Percentiles rank a stretch among this genome's conserved stretches.
These are phyloP conservation scores for Cenchrus fungigraminus DNA, from an alignment of 176 grass and related monocot species.

Conservation along the genomic window DNA sequence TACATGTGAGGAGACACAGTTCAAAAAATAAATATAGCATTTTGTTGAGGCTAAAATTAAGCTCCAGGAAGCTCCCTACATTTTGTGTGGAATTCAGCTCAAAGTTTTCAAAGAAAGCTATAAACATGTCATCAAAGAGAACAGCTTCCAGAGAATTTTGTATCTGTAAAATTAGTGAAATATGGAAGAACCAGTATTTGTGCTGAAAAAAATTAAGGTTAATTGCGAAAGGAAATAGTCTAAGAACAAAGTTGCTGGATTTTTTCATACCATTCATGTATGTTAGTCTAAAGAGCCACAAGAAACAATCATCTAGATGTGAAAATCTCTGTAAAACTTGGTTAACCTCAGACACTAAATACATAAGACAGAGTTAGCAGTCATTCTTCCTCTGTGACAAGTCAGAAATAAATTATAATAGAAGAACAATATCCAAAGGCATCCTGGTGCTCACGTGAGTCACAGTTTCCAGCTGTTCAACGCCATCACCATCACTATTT, in stretches of 20 bases:
- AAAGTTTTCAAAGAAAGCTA: background rate
- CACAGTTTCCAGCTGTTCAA: background rate
- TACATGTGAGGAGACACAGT: background rate
- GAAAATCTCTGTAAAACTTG: background rate
- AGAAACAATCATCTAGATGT: background rate
- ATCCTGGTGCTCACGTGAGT: background rate
- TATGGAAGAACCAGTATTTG: background rate
- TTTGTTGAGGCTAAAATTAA: background rate
- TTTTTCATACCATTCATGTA: background rate
- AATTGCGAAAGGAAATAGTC: background rate
- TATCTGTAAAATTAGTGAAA: background rate
- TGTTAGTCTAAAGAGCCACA: background rate
- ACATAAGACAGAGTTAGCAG: background rate
- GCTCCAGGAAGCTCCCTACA: background rate
- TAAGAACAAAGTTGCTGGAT: background rate
- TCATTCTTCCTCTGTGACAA: background rate
- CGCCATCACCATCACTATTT: background rate
- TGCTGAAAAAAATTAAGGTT: background rate
- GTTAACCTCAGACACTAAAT: background rate
- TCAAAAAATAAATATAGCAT: background rate
- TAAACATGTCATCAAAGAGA: conserved; percentile 1
- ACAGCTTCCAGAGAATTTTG: background rate
- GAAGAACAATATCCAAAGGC: background rate
- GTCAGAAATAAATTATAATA: background rate
- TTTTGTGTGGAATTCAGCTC: background rate